Percentiles rank a stretch among this genome's conserved stretches.
Conservation (phyloP, 495 filamentous ascomycete species). For the Lasiosphaeriaceae sp. region DNA sequence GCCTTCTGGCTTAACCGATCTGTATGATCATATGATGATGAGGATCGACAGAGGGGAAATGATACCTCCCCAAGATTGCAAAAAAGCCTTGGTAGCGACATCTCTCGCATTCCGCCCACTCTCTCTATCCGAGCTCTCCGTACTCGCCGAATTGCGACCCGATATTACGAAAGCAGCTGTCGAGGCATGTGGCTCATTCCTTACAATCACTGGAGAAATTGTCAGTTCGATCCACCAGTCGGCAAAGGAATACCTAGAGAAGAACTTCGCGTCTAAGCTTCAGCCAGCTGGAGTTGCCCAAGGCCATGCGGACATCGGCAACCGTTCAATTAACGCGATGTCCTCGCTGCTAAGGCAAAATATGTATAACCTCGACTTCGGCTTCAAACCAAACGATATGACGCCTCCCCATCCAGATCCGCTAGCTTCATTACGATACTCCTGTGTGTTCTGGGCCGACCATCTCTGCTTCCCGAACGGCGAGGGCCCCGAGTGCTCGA, state of each 20-base stretch:
- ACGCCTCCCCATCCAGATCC: conserved; percentile 22
- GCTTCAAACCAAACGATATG: conserved; percentile 17
- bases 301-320: conserved; percentile 26
- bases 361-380: conserved; percentile 18
- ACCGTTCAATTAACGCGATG: conserved; percentile 22
- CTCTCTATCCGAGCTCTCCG: conserved; percentile 23
- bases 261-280: conserved; percentile 14
- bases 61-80: conserved; percentile 17
- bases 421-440: conserved; percentile 11
- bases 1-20: conserved; percentile 15
- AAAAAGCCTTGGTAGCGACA: conserved; percentile 16
- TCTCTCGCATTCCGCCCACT: conserved; percentile 26
- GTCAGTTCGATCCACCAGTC: conserved; percentile 41
- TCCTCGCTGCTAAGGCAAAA: conserved; percentile 14
- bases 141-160: conserved; percentile 12
- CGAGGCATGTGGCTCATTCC: conserved; percentile 29
- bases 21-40: conserved; percentile 16
- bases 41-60: conserved; percentile 1
- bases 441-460: not conserved
- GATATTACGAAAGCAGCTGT: conserved; percentile 11
- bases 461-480: not conserved
- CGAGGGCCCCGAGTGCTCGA: not conserved
- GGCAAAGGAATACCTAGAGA: conserved; percentile 35
- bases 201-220: conserved; percentile 23
- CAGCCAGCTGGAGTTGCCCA: conserved; percentile 12